Evolutionary conservation across 2,329 filamentous ascomycete genomes (phyloP), one percentile per base, ranked within the genome.

Genomic region (Ophiostoma novo-ulmi): DNA sequence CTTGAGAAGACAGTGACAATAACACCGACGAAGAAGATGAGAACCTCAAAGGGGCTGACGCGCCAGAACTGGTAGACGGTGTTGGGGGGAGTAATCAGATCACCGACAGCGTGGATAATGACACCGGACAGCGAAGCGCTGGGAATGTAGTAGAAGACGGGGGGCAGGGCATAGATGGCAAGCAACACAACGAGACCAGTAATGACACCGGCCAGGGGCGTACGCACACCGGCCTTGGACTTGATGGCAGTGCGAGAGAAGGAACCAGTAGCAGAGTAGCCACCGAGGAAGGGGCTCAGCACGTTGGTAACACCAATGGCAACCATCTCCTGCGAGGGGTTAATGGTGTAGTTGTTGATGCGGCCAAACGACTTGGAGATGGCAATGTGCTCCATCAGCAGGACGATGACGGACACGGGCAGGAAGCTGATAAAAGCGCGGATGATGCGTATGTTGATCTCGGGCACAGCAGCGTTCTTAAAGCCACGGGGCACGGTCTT

Each of bases 311-410:
- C 87, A 73, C 95, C 95, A 74, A 98, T 97, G 39, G 93, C 94
- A 67, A 99, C 92, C 80, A 99, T 87, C 79, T 99, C 95, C 79
- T 99, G 95, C 0, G 94, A 98, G 0, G 95, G 94, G 76, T 98
- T 90, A 78, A 99, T 98, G 55, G 89, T 91, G 80, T 99, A 99
- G 82, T 97, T 97, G 83, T 98, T 98, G 76, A 97, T 88, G 73
- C 95, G 88, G n/a, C 95, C 95, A 75, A 99, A 98, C 0, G 94
- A 98, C 80, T 99, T 99, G 39, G 94, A 93, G 74, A 99, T 98
- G 70, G 95, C 93, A 76, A 99, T 97, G 79, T 99, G 95, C 81
- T 99, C 95, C 72, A 98, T 97, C 39, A 99, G 85, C 70, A 98
- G 85, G 11, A 99, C 94, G 74, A 98, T 96, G 69, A 97, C 89